These are phyloP conservation scores for Verticillium tricorpus DNA, from an alignment of 2,329 filamentous ascomycete genomes.

Conservation along the genomic window DNA sequence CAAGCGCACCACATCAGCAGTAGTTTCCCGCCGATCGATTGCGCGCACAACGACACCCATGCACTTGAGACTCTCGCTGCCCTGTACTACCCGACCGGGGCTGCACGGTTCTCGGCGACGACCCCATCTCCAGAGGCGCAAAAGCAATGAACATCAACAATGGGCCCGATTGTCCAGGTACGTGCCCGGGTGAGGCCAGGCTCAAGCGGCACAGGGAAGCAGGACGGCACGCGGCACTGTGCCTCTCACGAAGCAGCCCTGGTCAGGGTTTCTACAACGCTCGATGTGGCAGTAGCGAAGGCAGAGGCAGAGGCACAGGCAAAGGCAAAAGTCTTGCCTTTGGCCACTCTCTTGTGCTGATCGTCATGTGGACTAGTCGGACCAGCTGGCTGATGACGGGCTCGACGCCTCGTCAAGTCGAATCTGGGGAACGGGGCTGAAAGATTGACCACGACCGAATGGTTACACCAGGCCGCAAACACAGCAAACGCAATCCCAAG, in stretches of 20 bases:
- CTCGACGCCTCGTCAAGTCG: too few relatives aligned
- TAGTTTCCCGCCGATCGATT: not conserved
- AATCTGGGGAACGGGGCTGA: too few relatives aligned
- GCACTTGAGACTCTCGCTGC: not conserved
- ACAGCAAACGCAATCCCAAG: not conserved
- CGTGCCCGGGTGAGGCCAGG: not conserved
- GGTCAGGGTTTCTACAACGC: too few relatives aligned
- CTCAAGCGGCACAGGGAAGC: not conserved
- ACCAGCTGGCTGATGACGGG: too few relatives aligned
- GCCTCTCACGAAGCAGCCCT: not conserved
- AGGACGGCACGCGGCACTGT: not conserved
- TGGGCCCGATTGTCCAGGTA: not conserved
- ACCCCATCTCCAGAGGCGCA: not conserved
- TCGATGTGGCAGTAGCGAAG: too few relatives aligned
- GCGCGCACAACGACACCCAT: not conserved
- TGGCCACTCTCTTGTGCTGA: too few relatives aligned
- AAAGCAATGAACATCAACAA: not conserved
- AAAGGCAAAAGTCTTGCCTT: too few relatives aligned
- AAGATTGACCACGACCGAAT: not conserved
- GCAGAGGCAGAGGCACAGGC: too few relatives aligned
- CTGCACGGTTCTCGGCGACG: not conserved
- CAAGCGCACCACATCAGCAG: not conserved
- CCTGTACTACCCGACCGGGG: not conserved
- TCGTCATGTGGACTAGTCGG: too few relatives aligned
- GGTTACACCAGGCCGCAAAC: not conserved